phyloP scores from a whole-genome alignment of 768 basidiomycete species.

The Cytidiella melzeri region DNA sequence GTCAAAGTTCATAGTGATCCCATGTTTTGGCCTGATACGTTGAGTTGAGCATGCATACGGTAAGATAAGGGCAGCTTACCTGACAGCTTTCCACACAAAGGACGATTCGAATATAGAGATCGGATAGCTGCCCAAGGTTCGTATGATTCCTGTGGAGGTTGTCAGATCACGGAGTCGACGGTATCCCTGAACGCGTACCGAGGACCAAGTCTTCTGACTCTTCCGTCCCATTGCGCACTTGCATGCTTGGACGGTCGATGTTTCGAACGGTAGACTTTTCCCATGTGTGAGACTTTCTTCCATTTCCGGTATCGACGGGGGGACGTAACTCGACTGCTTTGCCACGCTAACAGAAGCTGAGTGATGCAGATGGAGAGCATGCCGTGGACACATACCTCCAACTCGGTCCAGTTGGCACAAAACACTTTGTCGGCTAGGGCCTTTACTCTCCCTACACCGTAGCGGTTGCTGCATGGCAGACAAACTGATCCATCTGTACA shows the following conservation, averaged over 20 bases:
- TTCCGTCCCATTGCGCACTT: slow-evolving; percentile 2
- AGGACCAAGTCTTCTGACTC: not conserved
- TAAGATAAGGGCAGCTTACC: not conserved
- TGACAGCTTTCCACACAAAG: slow-evolving; percentile 3
- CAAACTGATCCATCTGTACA: slow-evolving; percentile 1
- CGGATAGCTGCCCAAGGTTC: not conserved
- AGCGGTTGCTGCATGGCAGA: not conserved
- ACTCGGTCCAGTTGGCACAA: slow-evolving; percentile 1
- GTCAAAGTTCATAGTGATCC: slow-evolving; percentile 2
- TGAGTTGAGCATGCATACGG: not conserved
- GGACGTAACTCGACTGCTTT: not conserved
- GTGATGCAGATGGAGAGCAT: not conserved
- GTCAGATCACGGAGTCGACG: not conserved
- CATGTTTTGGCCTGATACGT: not conserved
- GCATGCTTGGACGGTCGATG: slow-evolving; percentile 3
- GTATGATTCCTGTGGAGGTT: not conserved
- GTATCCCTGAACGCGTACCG: not conserved
- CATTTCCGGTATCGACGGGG: not conserved
- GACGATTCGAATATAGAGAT: slow-evolving; percentile 5
- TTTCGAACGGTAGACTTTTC: not conserved
- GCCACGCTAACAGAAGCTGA: not conserved
- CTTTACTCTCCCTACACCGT: slow-evolving; percentile 1
- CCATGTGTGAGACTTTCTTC: too few species aligned
- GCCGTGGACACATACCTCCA: not conserved
- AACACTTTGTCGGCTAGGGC: not conserved